Base-by-base conservation (phyloP, 176 grass and related monocot genomes). In the Eleusine coracana region DNA sequence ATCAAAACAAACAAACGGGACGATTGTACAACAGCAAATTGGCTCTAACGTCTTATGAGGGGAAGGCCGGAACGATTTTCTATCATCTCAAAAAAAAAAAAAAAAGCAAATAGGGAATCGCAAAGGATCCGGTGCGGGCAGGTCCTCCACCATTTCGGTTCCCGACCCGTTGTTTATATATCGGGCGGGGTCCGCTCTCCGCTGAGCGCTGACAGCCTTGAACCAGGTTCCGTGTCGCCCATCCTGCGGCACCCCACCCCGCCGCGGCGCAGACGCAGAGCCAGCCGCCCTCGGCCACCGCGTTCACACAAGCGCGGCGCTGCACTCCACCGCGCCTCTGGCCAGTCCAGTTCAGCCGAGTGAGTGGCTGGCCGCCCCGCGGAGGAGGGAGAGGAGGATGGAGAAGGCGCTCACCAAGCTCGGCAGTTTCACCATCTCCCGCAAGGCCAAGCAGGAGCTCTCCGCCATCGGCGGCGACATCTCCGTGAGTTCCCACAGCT, bases 401-500 rank as follows among this genome's bases (percentile, higher is more conserved):
- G 94, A 97, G 86, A 97, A 93, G 74, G 89, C 91, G 4, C 89
- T 97, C 71, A 93, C 83, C 66, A 97, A 97, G 81, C 80, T 97
- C 59, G 75, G 91, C 73, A 99, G 93, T 89, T 93, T 99, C 87
- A 89, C 86, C 74, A 96, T 99, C 65, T 80, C 96, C 42, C 85
- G 84, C 80, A 99, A 96, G 71, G 96, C 96, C 80, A 99, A 99
- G 87, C 80, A 95, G 84, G 96, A 99, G 87, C 90, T 99, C 87
- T 84, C 93, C 70, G 91, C 96, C 87, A 99, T 99, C 76, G 90
- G 96, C 62, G 96, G 66, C 42, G 96, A 99, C 77, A 76, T 99
- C 74, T 96, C 96, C 48, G 96, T 99, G 66, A 89, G 94, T 78
- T 16, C 60, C 25, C 3, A 29, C 25, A 23, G 60, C 23, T 28